Percentiles rank a stretch among this genome's conserved stretches.
Conservation (phyloP, 2,329 filamentous ascomycete species). For the Blastomyces silverae region DNA sequence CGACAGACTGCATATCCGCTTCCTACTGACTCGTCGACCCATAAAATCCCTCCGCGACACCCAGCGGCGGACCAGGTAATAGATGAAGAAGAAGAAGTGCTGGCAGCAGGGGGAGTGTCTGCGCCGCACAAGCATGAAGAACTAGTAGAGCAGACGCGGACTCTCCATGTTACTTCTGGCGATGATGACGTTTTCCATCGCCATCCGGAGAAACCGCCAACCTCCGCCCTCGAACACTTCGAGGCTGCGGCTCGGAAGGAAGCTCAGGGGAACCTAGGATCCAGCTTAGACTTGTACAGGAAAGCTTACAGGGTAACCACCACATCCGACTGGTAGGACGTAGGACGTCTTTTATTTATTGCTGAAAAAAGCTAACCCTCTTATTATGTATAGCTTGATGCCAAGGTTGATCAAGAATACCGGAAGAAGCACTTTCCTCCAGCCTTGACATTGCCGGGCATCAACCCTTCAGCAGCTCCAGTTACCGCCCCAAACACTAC, state of each 20-base stretch:
- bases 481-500: constrained; percentile 49
- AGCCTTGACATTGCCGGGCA: constrained; percentile 44
- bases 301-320: constrained; percentile 74
- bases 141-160: constrained; percentile 33
- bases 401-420: constrained; percentile 75
- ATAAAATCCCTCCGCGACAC: constrained; percentile 37
- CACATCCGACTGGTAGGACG: not conserved
- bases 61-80: constrained; percentile 32
- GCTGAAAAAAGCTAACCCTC: not conserved
- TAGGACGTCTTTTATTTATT: too few relatives aligned
- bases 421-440: constrained; percentile 84
- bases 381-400: constrained; percentile 58
- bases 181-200: constrained; percentile 38
- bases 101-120: constrained; percentile 21
- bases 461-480: constrained; percentile 46
- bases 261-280: constrained; percentile 72
- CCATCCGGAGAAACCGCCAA: constrained; percentile 46
- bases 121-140: constrained; percentile 27
- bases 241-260: constrained; percentile 89
- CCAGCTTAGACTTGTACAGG: constrained; percentile 80
- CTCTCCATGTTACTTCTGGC: constrained; percentile 30
- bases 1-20: constrained; percentile 16
- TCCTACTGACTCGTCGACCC: constrained; percentile 23
- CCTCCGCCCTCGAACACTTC: constrained; percentile 83
- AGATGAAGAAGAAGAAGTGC: constrained; percentile 35